These are phyloP conservation scores for Neurospora sp. DNA, from an alignment of 495 filamentous ascomycete species.

Conservation along the genomic window DNA sequence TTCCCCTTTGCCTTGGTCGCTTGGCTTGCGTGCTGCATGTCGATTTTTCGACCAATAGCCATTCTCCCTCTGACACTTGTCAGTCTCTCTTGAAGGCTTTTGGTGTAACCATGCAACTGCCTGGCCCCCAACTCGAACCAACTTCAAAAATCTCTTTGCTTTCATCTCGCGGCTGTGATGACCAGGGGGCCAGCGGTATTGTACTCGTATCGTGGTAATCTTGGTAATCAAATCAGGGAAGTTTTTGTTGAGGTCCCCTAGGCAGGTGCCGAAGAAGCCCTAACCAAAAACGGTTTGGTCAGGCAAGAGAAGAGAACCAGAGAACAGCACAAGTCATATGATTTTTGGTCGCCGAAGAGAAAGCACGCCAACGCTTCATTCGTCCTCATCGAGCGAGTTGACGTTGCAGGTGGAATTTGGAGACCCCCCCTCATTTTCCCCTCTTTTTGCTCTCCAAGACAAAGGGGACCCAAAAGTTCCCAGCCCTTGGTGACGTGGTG, in stretches of 20 bases:
- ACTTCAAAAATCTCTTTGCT: background rate
- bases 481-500: background rate
- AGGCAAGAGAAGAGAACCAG: background rate
- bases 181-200: background rate
- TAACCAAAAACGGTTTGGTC: background rate
- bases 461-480: background rate
- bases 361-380: background rate
- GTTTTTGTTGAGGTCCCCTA: background rate
- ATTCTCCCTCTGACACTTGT: background rate
- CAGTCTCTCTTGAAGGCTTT: background rate
- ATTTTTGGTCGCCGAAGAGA: background rate
- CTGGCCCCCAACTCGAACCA: background rate
- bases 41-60: background rate
- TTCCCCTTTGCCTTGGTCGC: background rate
- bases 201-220: background rate
- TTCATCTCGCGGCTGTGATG: background rate
- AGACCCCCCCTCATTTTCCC: background rate
- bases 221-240: background rate
- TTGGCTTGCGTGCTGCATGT: background rate
- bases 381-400: background rate
- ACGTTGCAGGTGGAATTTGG: background rate
- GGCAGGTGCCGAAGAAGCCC: background rate
- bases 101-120: background rate
- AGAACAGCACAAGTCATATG: background rate
- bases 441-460: background rate